Evolutionary conservation across 768 basidiomycete species (phyloP), one percentile per base, ranked within the genome.

Genomic region (Tylopilus felleus): DNA sequence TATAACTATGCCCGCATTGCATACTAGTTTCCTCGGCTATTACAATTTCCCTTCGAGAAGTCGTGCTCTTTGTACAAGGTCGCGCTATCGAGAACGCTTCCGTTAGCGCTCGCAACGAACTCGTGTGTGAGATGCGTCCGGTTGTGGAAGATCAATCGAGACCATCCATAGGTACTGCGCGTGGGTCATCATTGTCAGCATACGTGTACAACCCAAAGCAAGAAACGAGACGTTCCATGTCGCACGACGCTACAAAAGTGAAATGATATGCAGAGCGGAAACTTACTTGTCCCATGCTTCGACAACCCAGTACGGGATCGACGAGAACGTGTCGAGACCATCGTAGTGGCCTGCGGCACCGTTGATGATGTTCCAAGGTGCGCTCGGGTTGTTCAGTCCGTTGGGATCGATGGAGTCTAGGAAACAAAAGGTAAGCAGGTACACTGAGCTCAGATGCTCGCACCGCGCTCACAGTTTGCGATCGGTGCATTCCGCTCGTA

Each of bases 21-120:
- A 40, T 22, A 4, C 39, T 40, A 40, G 21, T 21, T 40, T 10
- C 39, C 19, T 21, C 10, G 39, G 19, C 38, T 39, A 39, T 39
- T 39, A 21, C 51, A 40, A 6, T 51, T 33, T 2, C 48, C 44
- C 3, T 8, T 19, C 3, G 45, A 48, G 38, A 55, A 58, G 5
- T 64, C 23, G 40, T 68, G 65, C 14, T 45, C 59, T 16, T 68
- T 60, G 51, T 68, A 68, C 51, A 68, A 46, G 0, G 64, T 62
- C 9, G 60, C 66, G 1, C 50, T 45, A 23, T 67, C 66, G 8
- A 67, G 50, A 9, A 67, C 46, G 13, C 44, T 60, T 19, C 66
- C 66, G n/a, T 68, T 67, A 7, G 66, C 66, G 29, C 66, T 67
- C 35, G 66, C 62, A 21, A 66, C 53, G 17, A 67, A 68, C 49